Conservation (phyloP, 2,329 filamentous ascomycete genomes). For the Hortaea sp. region DNA sequence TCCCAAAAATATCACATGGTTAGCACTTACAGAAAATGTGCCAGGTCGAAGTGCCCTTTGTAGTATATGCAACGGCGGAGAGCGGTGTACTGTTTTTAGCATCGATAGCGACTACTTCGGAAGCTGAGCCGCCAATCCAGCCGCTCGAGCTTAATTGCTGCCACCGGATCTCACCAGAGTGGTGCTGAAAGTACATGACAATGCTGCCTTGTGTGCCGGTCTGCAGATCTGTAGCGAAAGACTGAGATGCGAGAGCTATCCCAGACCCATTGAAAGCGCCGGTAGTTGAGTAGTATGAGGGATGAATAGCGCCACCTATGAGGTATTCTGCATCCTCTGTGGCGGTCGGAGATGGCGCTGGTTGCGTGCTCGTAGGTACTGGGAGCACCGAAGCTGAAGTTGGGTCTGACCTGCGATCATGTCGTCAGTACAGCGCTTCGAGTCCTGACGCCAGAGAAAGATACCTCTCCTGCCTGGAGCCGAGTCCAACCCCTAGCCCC, state of each 20-base stretch:
- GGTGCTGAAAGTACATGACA: constrained; percentile 37
- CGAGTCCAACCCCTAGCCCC: constrained; percentile 29
- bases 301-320: constrained; percentile 31
- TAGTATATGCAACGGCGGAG: constrained; percentile 33
- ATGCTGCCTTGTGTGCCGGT: constrained; percentile 28
- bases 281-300: constrained; percentile 28
- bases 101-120: constrained; percentile 31
- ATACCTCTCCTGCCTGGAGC: neutral
- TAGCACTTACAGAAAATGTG: constrained; percentile 24
- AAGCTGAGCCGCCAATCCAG: constrained; percentile 31
- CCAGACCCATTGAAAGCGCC: constrained; percentile 40
- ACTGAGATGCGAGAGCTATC: constrained; percentile 35
- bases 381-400: neutral
- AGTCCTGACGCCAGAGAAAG: neutral
- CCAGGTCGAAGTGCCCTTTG: constrained; percentile 24
- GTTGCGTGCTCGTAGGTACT: neutral
- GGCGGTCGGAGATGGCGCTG: constrained; percentile 1
- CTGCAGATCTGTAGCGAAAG: constrained; percentile 22
- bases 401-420: neutral
- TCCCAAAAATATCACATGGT: too few species aligned
- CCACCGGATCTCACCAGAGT: constrained; percentile 32
- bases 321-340: constrained; percentile 11
- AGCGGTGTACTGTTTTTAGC: constrained; percentile 35
- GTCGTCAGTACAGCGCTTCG: neutral
- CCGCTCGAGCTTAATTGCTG: constrained; percentile 28